A percentile compares a stretch with the other conserved stretches of the same genome.
phyloP scores from a whole-genome alignment of 768 basidiomycete genomes.

The Pleurotus cornucopiae region DNA sequence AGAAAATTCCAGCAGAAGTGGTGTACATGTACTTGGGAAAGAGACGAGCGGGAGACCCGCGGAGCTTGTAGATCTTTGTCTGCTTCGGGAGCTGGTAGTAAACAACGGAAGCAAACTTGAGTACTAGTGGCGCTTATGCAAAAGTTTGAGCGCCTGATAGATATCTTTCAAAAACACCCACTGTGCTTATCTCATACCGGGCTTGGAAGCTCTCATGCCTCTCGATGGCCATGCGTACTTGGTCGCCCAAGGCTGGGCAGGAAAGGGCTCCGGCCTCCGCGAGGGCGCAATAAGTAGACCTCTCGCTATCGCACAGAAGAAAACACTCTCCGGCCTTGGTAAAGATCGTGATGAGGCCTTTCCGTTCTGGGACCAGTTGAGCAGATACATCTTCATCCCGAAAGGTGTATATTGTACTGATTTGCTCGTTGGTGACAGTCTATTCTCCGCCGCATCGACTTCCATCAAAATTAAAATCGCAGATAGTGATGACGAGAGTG shows the following conservation, averaged over 20 bases:
- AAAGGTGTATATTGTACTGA: neutral
- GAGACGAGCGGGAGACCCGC: too few relatives aligned
- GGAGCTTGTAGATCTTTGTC: too few relatives aligned
- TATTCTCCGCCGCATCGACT: slow-evolving; percentile 80
- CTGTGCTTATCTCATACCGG: too few relatives aligned
- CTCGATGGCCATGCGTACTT: slow-evolving; percentile 71
- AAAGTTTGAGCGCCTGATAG: too few relatives aligned
- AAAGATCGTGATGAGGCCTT: slow-evolving; percentile 94
- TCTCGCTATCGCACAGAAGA: slow-evolving; percentile 78
- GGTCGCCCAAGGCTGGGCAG: slow-evolving; percentile 82
- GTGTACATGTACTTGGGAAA: too few relatives aligned
- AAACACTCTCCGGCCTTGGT: slow-evolving; percentile 80
- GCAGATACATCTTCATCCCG: neutral
- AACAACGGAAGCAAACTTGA: too few relatives aligned
- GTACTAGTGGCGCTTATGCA: too few relatives aligned
- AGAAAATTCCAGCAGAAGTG: too few relatives aligned
- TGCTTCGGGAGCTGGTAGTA: too few relatives aligned
- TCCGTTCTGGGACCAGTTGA: slow-evolving; percentile 98
- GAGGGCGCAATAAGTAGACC: slow-evolving; percentile 76
- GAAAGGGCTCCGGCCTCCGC: slow-evolving; percentile 82
- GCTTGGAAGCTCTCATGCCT: slow-evolving; percentile 41
- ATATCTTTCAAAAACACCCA: too few relatives aligned
- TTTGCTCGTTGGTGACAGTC: slow-evolving; percentile 31
- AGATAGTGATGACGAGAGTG: slow-evolving; percentile 47
- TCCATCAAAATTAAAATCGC: slow-evolving; percentile 71